phyloP scores from a whole-genome alignment of 2,329 filamentous ascomycete genomes.

The Microsporum ferrugineum region DNA sequence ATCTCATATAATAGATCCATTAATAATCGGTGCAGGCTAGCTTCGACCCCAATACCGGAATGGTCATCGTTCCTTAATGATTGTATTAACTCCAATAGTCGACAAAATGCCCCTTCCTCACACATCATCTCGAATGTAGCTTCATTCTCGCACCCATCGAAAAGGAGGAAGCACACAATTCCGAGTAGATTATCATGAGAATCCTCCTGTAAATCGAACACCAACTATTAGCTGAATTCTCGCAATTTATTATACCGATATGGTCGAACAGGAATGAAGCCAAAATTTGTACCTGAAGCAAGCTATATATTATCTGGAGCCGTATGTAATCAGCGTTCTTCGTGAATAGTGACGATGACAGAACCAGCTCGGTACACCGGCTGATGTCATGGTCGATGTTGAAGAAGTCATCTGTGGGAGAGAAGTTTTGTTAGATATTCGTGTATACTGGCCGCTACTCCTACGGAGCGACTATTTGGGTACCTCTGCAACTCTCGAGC shows the following conservation, averaged over 20 bases:
- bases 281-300: conserved; percentile 49
- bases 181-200: conserved; percentile 68
- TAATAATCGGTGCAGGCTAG: conserved; percentile 64
- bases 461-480: conserved; percentile 8
- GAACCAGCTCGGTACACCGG: conserved; percentile 65
- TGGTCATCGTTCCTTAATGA: conserved; percentile 43
- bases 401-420: conserved; percentile 53
- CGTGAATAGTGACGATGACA: conserved; percentile 63
- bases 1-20: conserved; percentile 92
- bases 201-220: conserved; percentile 56
- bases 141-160: conserved; percentile 73
- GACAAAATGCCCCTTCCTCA: conserved; percentile 67
- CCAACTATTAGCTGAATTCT: neutral
- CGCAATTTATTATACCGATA: neutral
- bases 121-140: conserved; percentile 77
- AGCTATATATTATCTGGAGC: conserved; percentile 80
- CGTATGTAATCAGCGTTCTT: conserved; percentile 76
- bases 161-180: conserved; percentile 71
- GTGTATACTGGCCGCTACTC: neutral
- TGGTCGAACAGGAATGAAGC: neutral
- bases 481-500: conserved; percentile 59
- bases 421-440: neutral
- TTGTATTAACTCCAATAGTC: conserved; percentile 71
- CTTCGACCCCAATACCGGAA: conserved; percentile 35
- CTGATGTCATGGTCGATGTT: conserved; percentile 67